phyloP scores from a whole-genome alignment of 1,139 yeast genomes.

The Geotrichum bryndzae region DNA sequence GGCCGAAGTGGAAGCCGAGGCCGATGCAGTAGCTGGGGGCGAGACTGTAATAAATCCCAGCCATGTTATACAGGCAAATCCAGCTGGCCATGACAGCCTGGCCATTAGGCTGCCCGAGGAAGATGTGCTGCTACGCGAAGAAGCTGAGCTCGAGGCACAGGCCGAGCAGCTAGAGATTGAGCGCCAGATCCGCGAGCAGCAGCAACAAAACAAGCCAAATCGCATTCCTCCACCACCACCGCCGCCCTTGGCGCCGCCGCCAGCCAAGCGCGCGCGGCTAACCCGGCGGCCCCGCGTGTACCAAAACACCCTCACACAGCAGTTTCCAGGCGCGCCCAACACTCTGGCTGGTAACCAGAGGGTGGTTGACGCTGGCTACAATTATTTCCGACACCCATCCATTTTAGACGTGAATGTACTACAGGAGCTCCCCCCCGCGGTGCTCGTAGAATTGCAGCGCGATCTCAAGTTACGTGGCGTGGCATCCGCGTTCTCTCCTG shows the following conservation, averaged over 20 bases:
- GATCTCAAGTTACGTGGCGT: not conserved
- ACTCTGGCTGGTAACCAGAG: no score
- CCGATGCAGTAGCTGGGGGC: not conserved
- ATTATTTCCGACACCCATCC: conserved; percentile 3
- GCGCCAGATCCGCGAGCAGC: not conserved
- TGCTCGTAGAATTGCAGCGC: conserved; percentile 3
- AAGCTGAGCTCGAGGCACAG: not conserved
- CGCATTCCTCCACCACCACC: not conserved
- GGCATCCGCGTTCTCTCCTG: not conserved
- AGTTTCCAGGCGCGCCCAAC: not conserved
- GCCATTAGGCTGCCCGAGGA: not conserved
- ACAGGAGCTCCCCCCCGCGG: conserved; percentile 1
- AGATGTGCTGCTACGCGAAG: not conserved
- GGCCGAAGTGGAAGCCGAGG: not conserved
- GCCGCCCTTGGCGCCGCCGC: not conserved
- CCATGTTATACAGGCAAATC: not conserved
- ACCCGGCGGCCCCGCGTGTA: not conserved
- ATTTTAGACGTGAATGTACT: conserved; percentile 2
- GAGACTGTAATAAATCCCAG: not conserved
- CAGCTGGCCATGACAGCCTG: not conserved
- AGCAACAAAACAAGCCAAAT: not conserved
- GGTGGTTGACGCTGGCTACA: not conserved
- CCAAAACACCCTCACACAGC: conserved; percentile 12
- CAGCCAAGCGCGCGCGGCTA: not conserved
- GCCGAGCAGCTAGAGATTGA: not conserved